Conservation (phyloP, 2,329 filamentous ascomycete species). For the Davidsoniella eucalypti region DNA sequence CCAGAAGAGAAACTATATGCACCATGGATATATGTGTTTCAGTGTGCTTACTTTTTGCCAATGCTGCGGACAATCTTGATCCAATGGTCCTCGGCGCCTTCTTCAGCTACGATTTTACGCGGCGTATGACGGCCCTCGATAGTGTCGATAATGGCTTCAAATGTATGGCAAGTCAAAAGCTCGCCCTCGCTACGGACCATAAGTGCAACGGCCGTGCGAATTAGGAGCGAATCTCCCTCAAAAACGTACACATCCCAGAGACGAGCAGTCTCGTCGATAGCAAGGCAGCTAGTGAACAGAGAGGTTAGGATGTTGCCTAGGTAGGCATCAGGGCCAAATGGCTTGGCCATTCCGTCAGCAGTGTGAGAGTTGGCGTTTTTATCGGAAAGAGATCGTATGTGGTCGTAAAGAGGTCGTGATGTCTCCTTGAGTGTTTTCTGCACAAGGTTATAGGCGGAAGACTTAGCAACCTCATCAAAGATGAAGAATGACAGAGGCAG, state of each 20-base stretch:
- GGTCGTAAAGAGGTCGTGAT: slow-evolving; percentile 43
- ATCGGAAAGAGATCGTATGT: slow-evolving; percentile 28
- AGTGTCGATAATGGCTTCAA: slow-evolving; percentile 27
- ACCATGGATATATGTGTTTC: background rate
- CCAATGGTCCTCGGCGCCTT: slow-evolving; percentile 33
- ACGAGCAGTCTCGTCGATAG: slow-evolving; percentile 52
- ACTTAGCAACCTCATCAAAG: slow-evolving; percentile 49
- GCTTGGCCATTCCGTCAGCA: background rate
- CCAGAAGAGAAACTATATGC: too few species aligned
- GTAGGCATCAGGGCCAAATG: slow-evolving; percentile 30
- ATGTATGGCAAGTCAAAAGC: slow-evolving; percentile 30
- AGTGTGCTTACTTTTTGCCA: slow-evolving; percentile 20
- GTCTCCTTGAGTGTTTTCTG: slow-evolving; percentile 51
- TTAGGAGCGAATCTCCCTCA: slow-evolving; percentile 57
- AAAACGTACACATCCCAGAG: slow-evolving; percentile 75
- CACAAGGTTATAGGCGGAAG: slow-evolving; percentile 51
- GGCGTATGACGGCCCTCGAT: slow-evolving; percentile 20
- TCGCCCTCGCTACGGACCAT: slow-evolving; percentile 37
- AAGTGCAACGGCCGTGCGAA: slow-evolving; percentile 55
- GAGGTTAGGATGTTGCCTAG: slow-evolving; percentile 44
- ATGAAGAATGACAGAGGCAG: slow-evolving; percentile 62
- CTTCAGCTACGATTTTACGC: slow-evolving; percentile 23
- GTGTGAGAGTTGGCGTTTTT: background rate
- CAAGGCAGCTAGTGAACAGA: slow-evolving; percentile 46
- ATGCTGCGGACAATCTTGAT: slow-evolving; percentile 25